These are phyloP conservation scores for Lachnellula suecica DNA, from an alignment of 2,329 filamentous ascomycete genomes.

Conservation along the genomic window DNA sequence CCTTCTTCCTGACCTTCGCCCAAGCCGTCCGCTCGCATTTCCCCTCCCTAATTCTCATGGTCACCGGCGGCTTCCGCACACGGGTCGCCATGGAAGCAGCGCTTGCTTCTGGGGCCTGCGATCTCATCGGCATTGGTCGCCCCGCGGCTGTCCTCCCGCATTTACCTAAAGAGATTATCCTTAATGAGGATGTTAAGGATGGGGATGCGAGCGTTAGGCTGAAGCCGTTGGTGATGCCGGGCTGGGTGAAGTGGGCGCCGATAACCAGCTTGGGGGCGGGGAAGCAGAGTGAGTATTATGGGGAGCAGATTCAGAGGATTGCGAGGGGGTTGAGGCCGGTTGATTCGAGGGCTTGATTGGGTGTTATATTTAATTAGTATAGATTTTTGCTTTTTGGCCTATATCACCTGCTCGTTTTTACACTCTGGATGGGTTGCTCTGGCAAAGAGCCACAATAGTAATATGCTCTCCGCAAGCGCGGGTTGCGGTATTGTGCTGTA, in stretches of 20 bases:
- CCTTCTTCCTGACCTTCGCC: constrained; percentile 69
- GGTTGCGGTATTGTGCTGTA: too few relatives aligned
- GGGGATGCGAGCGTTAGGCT: constrained; percentile 20
- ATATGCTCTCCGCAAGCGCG: too few relatives aligned
- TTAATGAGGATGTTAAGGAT: constrained; percentile 32
- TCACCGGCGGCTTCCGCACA: constrained; percentile 64
- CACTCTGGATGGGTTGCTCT: too few relatives aligned
- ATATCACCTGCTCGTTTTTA: too few relatives aligned
- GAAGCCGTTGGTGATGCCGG: constrained; percentile 2
- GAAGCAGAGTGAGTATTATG: constrained; percentile 24
- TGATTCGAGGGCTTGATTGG: not conserved
- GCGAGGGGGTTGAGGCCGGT: constrained; percentile 15
- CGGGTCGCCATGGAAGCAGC: constrained; percentile 49
- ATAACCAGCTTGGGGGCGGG: constrained; percentile 19
- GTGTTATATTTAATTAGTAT: not conserved
- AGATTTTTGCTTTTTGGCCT: too few relatives aligned
- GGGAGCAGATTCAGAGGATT: constrained; percentile 31
- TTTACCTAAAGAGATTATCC: constrained; percentile 37
- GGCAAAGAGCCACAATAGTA: too few relatives aligned
- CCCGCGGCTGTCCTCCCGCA: constrained; percentile 44
- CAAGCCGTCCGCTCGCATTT: constrained; percentile 46
- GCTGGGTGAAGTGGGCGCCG: constrained; percentile 6
- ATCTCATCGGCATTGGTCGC: constrained; percentile 48
- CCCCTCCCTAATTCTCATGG: constrained; percentile 47
- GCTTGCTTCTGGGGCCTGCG: constrained; percentile 44